A percentile compares a stretch with the other conserved stretches of the same genome.
These are phyloP conservation scores for Kwoniella sp. DNA, from an alignment of 768 basidiomycete genomes.

Conservation along the genomic window DNA sequence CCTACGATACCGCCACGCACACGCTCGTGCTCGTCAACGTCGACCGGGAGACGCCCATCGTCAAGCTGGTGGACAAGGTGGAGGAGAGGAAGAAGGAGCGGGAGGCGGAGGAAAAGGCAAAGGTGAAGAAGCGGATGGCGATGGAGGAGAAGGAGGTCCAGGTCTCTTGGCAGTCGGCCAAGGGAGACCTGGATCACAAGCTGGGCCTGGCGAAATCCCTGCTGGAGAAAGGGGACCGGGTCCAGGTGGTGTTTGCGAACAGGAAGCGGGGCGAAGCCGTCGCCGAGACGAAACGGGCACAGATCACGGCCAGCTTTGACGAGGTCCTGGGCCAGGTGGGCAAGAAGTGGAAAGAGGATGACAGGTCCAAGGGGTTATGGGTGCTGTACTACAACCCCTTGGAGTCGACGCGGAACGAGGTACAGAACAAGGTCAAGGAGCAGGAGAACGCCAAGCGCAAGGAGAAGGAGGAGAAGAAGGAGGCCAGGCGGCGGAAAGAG, in stretches of 20 bases:
- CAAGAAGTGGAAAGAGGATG: slow-evolving; percentile 37
- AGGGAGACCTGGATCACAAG: slow-evolving; percentile 43
- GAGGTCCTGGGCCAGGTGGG: slow-evolving; percentile 30
- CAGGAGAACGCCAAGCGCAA: slow-evolving; percentile 23
- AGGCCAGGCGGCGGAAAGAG: slow-evolving; percentile 35
- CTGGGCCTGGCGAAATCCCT: slow-evolving; percentile 24
- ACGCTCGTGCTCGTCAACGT: slow-evolving; percentile 33
- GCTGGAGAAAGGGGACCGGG: slow-evolving; percentile 39
- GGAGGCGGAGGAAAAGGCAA: slow-evolving; percentile 25
- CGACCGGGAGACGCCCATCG: slow-evolving; percentile 29
- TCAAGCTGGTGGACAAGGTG: slow-evolving; percentile 32
- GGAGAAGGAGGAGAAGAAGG: slow-evolving; percentile 41
- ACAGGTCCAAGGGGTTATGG: slow-evolving; percentile 19
- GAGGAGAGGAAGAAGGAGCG: slow-evolving; percentile 24
- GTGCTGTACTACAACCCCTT: slow-evolving; percentile 21
- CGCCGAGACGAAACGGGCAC: slow-evolving; percentile 22
- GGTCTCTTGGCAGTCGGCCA: slow-evolving; percentile 43
- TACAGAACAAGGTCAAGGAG: slow-evolving; percentile 28
- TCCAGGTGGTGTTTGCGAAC: slow-evolving; percentile 40
- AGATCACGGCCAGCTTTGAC: slow-evolving; percentile 32
- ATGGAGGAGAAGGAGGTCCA: slow-evolving; percentile 44
- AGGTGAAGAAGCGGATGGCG: slow-evolving; percentile 17
- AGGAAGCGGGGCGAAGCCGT: slow-evolving; percentile 16
- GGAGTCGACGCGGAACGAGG: slow-evolving; percentile 18
- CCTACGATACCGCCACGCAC: slow-evolving; percentile 29